A percentile compares a stretch with the other conserved stretches of the same genome.
Evolutionary conservation across 176 grass and related monocot species (phyloP).

Genomic region (Phoenix roebelenii): DNA sequence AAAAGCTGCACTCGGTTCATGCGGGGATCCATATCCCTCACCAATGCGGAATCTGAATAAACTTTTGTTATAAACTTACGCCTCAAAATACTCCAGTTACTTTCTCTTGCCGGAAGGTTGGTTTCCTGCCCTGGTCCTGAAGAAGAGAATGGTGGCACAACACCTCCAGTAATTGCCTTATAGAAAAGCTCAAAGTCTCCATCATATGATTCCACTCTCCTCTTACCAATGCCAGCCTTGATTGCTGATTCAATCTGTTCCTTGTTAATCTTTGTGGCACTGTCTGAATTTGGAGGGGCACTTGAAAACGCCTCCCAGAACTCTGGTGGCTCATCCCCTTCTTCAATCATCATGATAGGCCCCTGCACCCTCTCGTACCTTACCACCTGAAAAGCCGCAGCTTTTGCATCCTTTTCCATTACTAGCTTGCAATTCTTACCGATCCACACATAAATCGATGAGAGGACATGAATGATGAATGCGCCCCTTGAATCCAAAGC

Average conservation of each 20-base stretch:
- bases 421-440: conserved; percentile 59
- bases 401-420: conserved; percentile 92
- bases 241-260: conserved; percentile 44
- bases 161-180: conserved; percentile 76
- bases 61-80: conserved; percentile 59
- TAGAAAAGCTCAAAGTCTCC: conserved; percentile 72
- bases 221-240: conserved; percentile 37
- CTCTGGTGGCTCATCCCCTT: conserved; percentile 69
- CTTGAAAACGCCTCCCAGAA: conserved; percentile 88
- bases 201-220: conserved; percentile 66
- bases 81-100: conserved; percentile 68
- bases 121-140: conserved; percentile 57
- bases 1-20: conserved; percentile 33
- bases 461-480: conserved; percentile 80
- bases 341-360: conserved; percentile 47
- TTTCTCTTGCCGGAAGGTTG: conserved; percentile 86
- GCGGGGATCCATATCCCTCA: conserved; percentile 43
- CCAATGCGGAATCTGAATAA: conserved; percentile 62
- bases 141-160: conserved; percentile 78
- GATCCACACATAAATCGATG: conserved; percentile 92
- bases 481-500: conserved; percentile 87
- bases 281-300: conserved; percentile 40
- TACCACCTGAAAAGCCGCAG: conserved; percentile 76
- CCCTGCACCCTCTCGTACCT: conserved; percentile 97
- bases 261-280: conserved; percentile 39